These are phyloP conservation scores for Takashimella tepidaria DNA, from an alignment of 1,284 basidiomycete genomes.

Conservation along the genomic window DNA sequence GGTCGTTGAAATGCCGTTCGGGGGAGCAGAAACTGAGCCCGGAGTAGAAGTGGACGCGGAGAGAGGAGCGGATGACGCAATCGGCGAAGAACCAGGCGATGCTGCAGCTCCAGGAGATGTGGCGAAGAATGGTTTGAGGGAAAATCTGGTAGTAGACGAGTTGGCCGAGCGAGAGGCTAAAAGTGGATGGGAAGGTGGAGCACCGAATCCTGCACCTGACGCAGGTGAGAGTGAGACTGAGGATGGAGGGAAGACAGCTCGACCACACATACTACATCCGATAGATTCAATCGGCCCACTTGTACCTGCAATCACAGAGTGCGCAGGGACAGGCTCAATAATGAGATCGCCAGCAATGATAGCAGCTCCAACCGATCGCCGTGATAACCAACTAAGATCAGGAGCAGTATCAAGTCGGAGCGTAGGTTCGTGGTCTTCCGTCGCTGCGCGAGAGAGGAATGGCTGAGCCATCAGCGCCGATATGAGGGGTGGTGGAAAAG, in stretches of 20 bases:
- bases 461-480: slow-evolving; percentile 69
- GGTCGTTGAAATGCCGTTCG: slow-evolving; percentile 1
- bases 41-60: slow-evolving; percentile 14
- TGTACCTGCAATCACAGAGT: slow-evolving; percentile 23
- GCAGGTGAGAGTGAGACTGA: slow-evolving; percentile 17
- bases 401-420: slow-evolving; percentile 89
- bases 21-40: slow-evolving; percentile 5
- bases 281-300: slow-evolving; percentile 30
- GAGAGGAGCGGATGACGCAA: slow-evolving; percentile 25
- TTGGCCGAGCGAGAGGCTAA: slow-evolving; percentile 1
- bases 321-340: slow-evolving; percentile 69
- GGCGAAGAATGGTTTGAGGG: slow-evolving; percentile 39
- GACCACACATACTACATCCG: slow-evolving; percentile 70
- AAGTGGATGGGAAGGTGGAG: slow-evolving; percentile 24
- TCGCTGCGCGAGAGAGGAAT: slow-evolving; percentile 72
- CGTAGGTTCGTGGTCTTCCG: slow-evolving; percentile 92
- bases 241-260: slow-evolving; percentile 34
- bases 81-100: slow-evolving; percentile 27
- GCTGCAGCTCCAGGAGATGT: slow-evolving; percentile 21
- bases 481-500: slow-evolving; percentile 57
- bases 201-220: slow-evolving; percentile 24
- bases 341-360: slow-evolving; percentile 82
- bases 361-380: slow-evolving; percentile 77
- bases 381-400: slow-evolving; percentile 85
- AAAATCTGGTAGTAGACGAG: slow-evolving; percentile 53